These are phyloP conservation scores for Tarenaya hassleriana DNA, from an alignment of 345 rosid species.

Conservation along the genomic window DNA sequence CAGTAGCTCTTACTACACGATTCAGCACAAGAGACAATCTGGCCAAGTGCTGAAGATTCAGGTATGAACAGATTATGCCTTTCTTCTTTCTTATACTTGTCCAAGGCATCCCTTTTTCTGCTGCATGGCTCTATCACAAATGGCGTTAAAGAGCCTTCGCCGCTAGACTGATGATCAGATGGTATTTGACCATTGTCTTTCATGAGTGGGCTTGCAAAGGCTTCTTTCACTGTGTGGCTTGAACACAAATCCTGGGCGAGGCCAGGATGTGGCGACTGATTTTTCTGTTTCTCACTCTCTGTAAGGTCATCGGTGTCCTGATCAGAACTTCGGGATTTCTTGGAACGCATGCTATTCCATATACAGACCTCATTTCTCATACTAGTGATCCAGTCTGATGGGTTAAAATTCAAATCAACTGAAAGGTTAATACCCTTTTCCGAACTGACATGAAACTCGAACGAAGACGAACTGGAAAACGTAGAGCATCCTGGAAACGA, in stretches of 20 bases:
- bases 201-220: conserved; percentile 25
- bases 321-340: conserved; percentile 37
- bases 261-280: conserved; percentile 19
- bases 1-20: conserved; percentile 32
- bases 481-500: conserved; percentile 16
- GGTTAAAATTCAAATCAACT: conserved; percentile 62
- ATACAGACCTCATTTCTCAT: conserved; percentile 48
- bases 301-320: conserved; percentile 35
- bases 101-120: conserved; percentile 26
- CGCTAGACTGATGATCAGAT: conserved; percentile 31
- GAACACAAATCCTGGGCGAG: conserved; percentile 34
- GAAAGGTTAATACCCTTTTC: conserved; percentile 73
- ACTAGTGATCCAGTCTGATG: conserved; percentile 63
- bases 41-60: conserved; percentile 30
- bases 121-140: conserved; percentile 20
- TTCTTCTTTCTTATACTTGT: conserved; percentile 27
- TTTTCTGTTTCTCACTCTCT: conserved; percentile 41
- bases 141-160: conserved; percentile 28
- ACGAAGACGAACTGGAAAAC: conserved; percentile 40
- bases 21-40: conserved; percentile 25
- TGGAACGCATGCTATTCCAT: conserved; percentile 32
- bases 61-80: conserved; percentile 29
- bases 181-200: conserved; percentile 27
- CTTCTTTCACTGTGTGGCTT: conserved; percentile 26
- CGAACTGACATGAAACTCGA: conserved; percentile 63